Evolutionary conservation across 176 grass and related monocot species (phyloP).

Genomic region (Guadua angustifolia): DNA sequence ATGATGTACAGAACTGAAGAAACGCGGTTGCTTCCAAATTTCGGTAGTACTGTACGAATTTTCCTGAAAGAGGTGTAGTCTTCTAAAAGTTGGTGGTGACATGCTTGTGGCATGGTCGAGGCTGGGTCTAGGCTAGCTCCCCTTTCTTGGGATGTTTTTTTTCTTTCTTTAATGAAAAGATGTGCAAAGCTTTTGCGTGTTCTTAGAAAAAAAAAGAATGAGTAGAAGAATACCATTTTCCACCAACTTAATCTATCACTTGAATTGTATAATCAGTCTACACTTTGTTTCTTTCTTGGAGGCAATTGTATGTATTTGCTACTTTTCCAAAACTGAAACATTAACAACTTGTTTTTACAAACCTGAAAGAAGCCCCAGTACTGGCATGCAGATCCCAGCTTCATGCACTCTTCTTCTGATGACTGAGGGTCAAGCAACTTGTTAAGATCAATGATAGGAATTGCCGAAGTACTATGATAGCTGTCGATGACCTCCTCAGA

Average conservation of each 20-base stretch:
- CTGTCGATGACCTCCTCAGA: not conserved
- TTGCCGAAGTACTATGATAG: not conserved
- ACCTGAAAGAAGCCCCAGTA: not conserved
- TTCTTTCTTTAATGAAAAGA: too few relatives aligned
- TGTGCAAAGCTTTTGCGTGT: too few relatives aligned
- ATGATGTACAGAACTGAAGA: too few relatives aligned
- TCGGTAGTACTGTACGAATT: too few relatives aligned
- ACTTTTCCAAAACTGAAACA: not conserved
- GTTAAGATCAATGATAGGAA: conserved; percentile 37
- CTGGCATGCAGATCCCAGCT: conserved; percentile 20
- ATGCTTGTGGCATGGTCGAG: too few relatives aligned
- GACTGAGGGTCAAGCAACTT: conserved; percentile 25
- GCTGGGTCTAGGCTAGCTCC: too few relatives aligned
- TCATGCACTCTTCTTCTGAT: conserved; percentile 28
- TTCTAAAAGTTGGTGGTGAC: too few relatives aligned
- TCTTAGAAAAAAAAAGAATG: too few relatives aligned
- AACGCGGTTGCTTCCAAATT: too few relatives aligned
- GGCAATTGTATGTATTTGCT: not conserved
- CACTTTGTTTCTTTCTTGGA: not conserved
- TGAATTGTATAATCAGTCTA: not conserved
- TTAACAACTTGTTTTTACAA: not conserved
- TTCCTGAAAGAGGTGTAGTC: too few relatives aligned
- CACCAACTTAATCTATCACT: not conserved
- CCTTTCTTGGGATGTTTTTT: too few relatives aligned
- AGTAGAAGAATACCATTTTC: not conserved